Evolutionary conservation across 1,284 basidiomycete genomes (phyloP), one percentile per base, ranked within the genome.

Genomic region (Naganishia albida): DNA sequence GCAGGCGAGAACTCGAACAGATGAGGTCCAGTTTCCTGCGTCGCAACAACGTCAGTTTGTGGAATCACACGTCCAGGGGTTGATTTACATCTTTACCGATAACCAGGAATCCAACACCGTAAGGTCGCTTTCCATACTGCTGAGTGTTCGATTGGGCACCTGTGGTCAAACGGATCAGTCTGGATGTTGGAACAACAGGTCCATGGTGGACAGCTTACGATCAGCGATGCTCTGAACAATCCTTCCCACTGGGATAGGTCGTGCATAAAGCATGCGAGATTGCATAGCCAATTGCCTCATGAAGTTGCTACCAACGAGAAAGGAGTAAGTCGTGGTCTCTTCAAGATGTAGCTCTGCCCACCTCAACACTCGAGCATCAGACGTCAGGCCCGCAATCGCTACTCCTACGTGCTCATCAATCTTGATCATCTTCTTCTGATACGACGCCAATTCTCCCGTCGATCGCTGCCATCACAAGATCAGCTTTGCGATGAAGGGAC

Each of bases 401-500:
- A 99, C 93, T 50, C 96, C 96, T 74, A 97, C 88, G 81, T 99
- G 96, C 79, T 98, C 94, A 78, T 99, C 96, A 86, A 99, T 96
- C 75, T 93, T 86, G 79, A 96, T 95, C 88, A 99, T 91, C 85
- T 99, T 99, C 83, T 99, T 94, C 78, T 99, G 96, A 83, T 99
- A 98, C 44, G 90, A 91, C 16, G 96, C 95, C 62, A 99, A 86
- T 80, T 99, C 96, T 69, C 94, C 94, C 12, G 93, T 95, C n/a
- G 95, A 98, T 78, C 95, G 87, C 93, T 99, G 72, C 26, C 7
- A 39, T 3, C 7, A 16, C 34, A 40, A 38, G 26, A 48, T 60
- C 34, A 53, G 18, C 34, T 38, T 20, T n/a, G 15, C 26, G 18
- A 18, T 23, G 26, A 34, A 28, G 23, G 50, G 4, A 18, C 1